Percentiles rank a stretch among this genome's conserved stretches.
Evolutionary conservation across 371 early-diverging fungal genomes (phyloP).

Genomic region (Syncephalastrum racemosum): DNA sequence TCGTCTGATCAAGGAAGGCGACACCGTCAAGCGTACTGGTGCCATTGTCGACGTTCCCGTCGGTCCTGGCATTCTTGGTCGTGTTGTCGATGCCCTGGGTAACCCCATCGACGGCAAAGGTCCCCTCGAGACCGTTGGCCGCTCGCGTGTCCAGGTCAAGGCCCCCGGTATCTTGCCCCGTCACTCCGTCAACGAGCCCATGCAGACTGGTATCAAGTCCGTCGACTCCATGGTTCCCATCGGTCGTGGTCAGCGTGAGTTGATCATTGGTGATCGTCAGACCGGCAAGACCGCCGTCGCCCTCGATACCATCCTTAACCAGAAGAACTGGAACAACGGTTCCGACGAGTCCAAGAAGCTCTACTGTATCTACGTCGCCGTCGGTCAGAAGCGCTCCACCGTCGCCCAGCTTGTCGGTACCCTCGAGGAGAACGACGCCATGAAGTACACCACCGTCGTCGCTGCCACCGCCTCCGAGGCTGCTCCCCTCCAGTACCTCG

Average conservation of each 20-base stretch:
- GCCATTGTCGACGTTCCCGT: conserved; percentile 95
- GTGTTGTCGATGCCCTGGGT: conserved; percentile 96
- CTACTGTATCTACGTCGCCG: conserved; percentile 96
- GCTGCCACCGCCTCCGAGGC: conserved; percentile 97
- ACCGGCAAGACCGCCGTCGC: conserved; percentile 97
- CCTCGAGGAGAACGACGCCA: conserved; percentile 78
- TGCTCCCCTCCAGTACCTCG: conserved; percentile 94
- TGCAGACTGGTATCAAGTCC: conserved; percentile 98
- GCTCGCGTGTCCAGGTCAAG: conserved; percentile 93
- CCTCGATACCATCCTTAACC: conserved; percentile 94
- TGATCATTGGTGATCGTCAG: conserved; percentile 98
- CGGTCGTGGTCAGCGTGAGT: conserved; percentile 98
- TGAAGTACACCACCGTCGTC: conserved; percentile 92
- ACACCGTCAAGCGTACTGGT: conserved; percentile 92
- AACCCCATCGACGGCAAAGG: conserved; percentile 98
- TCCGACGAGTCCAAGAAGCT: conserved; percentile 45
- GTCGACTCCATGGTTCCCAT: conserved; percentile 98
- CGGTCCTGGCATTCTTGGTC: conserved; percentile 89
- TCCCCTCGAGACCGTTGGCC: conserved; percentile 75
- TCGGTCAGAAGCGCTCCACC: conserved; percentile 97
- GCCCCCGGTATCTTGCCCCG: conserved; percentile 97
- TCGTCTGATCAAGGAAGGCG: conserved; percentile 88
- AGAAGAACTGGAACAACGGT: conserved; percentile 94
- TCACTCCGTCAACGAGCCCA: conserved; percentile 95
- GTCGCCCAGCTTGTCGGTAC: conserved; percentile 97